Conservation (phyloP, 177 flowering plant genomes). For the Vitis hybrid region DNA sequence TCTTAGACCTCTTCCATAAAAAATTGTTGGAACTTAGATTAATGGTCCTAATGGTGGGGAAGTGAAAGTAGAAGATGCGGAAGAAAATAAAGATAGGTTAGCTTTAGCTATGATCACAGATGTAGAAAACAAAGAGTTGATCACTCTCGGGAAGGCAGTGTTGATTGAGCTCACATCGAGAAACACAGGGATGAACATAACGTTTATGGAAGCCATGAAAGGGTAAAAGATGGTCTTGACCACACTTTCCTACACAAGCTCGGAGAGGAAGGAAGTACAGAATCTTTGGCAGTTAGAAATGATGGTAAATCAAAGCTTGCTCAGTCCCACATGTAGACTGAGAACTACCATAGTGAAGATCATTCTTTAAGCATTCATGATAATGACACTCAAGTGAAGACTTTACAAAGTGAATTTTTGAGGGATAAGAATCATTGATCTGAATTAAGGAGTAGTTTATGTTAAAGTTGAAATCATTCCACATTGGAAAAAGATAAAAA, state of each 20-base stretch:
- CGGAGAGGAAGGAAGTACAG: constrained; percentile 54
- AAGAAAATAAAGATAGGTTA: constrained; percentile 29
- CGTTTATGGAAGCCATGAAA: constrained; percentile 86
- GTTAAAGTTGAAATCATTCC: too few species aligned
- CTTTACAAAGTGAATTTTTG: constrained; percentile 18
- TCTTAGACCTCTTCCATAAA: too few species aligned
- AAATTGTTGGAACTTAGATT: too few species aligned
- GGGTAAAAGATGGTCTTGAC: constrained; percentile 86
- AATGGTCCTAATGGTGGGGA: too few species aligned
- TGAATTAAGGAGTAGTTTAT: too few species aligned
- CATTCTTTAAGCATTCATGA: constrained; percentile 4
- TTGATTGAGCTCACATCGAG: constrained; percentile 95
- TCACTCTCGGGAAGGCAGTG: constrained; percentile 79
- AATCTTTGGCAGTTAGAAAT: constrained; percentile 15
- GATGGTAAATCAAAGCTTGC: constrained; percentile 21
- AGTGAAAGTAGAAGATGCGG: too few species aligned
- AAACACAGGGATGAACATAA: constrained; percentile 90
- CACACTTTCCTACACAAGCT: constrained; percentile 96
- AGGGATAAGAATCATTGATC: background rate
- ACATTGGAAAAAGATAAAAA: too few species aligned
- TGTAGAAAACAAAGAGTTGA: constrained; percentile 71
- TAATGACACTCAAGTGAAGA: constrained; percentile 17
- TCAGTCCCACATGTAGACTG: constrained; percentile 14
- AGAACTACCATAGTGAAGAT: constrained; percentile 18
- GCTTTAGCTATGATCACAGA: constrained; percentile 73